These are phyloP conservation scores for Coriolopsis trogii DNA, from an alignment of 1,284 basidiomycete genomes.

Conservation along the genomic window DNA sequence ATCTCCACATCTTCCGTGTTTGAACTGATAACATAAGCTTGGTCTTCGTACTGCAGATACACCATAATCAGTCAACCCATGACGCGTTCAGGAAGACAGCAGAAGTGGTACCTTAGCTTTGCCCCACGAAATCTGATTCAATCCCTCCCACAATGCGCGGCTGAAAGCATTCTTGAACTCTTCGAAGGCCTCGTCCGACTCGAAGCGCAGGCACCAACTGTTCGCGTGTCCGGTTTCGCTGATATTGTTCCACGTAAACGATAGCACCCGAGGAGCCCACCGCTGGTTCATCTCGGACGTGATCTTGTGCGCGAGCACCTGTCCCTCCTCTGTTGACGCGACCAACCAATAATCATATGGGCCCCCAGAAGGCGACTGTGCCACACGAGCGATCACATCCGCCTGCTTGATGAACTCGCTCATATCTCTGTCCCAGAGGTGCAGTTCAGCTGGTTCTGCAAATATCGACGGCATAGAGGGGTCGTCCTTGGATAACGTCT, in stretches of 20 bases:
- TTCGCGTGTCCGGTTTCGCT: conserved; percentile 62
- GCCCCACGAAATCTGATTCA: conserved; percentile 76
- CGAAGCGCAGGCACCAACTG: conserved; percentile 88
- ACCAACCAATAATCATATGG: conserved; percentile 68
- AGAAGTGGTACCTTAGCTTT: conserved; percentile 90
- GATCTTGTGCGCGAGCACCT: conserved; percentile 64
- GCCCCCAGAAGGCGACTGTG: conserved; percentile 47
- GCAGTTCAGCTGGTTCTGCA: conserved; percentile 56
- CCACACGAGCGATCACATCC: conserved; percentile 70
- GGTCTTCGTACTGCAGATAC: conserved; percentile 66
- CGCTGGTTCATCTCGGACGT: conserved; percentile 77
- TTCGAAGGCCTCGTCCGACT: conserved; percentile 57
- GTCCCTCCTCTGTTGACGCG: conserved; percentile 52
- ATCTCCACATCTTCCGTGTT: conserved; percentile 86
- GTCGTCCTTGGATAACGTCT: conserved; percentile 12
- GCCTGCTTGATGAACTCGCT: conserved; percentile 79
- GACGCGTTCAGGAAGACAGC: too few relatives aligned
- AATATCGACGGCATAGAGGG: conserved; percentile 39
- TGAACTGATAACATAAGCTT: conserved; percentile 72
- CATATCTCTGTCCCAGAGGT: conserved; percentile 73
- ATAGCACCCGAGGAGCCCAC: conserved; percentile 61
- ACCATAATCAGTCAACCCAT: conserved; percentile 24
- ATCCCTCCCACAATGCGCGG: conserved; percentile 80
- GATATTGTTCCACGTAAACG: conserved; percentile 86
- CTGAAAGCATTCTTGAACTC: conserved; percentile 73